Conservation (phyloP, 108 stramenopile genomes). For the Pseudonitzschia multistriata region DNA sequence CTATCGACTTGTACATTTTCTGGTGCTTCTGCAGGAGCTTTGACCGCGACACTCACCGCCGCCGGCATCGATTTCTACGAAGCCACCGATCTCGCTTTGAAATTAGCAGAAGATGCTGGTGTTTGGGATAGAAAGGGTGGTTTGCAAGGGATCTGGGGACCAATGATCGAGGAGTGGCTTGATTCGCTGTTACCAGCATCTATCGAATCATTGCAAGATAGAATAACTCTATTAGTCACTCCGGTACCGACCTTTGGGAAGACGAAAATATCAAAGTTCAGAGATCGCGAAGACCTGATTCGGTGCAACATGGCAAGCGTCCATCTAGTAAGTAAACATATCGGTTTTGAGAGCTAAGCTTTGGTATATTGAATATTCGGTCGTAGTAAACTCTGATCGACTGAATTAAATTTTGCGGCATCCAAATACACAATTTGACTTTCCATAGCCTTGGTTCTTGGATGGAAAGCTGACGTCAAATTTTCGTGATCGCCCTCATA, state of each 20-base stretch:
- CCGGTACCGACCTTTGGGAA: slow-evolving; percentile 68
- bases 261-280: slow-evolving; percentile 55
- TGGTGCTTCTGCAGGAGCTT: slow-evolving; percentile 88
- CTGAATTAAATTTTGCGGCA: background rate
- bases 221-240: slow-evolving; percentile 60
- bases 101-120: slow-evolving; percentile 63
- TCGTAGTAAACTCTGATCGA: background rate
- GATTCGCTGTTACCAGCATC: slow-evolving; percentile 64
- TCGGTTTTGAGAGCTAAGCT: background rate
- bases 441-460: slow-evolving; percentile 77
- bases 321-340: slow-evolving; percentile 60
- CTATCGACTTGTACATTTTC: slow-evolving; percentile 40
- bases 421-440: background rate
- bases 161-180: slow-evolving; percentile 81
- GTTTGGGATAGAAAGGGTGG: slow-evolving; percentile 83
- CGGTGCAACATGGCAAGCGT: slow-evolving; percentile 88
- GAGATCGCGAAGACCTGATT: slow-evolving; percentile 70
- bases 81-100: slow-evolving; percentile 79
- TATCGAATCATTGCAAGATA: slow-evolving; percentile 23
- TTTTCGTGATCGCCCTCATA: slow-evolving; percentile 55
- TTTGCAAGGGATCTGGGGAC: slow-evolving; percentile 88
- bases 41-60: slow-evolving; percentile 78
- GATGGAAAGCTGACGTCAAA: slow-evolving; percentile 65
- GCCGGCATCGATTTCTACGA: slow-evolving; percentile 66
- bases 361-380: no score